Evolutionary conservation across 306 rosid genomes (phyloP).

Genomic region (Echinosophora koreensis): DNA sequence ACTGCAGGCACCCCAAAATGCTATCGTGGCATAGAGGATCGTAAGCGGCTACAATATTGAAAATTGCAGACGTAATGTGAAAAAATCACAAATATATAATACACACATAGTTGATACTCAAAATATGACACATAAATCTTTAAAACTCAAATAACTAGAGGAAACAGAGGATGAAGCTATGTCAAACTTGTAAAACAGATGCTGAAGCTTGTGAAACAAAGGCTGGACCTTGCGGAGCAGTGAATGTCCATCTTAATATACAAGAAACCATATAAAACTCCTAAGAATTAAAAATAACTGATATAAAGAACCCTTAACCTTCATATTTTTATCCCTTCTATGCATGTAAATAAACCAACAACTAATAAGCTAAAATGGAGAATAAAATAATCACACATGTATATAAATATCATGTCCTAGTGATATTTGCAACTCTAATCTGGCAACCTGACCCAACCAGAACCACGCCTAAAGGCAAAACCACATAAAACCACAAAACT

Average conservation of each 20-base stretch:
- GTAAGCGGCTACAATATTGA: not conserved
- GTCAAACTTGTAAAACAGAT: not conserved
- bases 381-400: not conserved
- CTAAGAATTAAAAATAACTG: not conserved
- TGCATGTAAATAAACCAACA: constrained; percentile 5
- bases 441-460: constrained; percentile 9
- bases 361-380: constrained; percentile 24
- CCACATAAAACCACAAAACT: not conserved
- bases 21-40: not conserved
- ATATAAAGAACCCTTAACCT: constrained; percentile 19
- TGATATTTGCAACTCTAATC: not conserved
- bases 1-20: not conserved
- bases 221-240: not conserved
- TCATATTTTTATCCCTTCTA: constrained; percentile 9
- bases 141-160: not conserved
- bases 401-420: not conserved
- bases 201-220: not conserved
- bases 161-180: not conserved
- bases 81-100: not conserved
- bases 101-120: not conserved
- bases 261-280: not conserved
- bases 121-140: not conserved
- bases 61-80: not conserved
- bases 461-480: not conserved
- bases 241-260: not conserved